These are phyloP conservation scores for Saturnispora diversa DNA, from an alignment of 805 yeast genomes.

Conservation along the genomic window DNA sequence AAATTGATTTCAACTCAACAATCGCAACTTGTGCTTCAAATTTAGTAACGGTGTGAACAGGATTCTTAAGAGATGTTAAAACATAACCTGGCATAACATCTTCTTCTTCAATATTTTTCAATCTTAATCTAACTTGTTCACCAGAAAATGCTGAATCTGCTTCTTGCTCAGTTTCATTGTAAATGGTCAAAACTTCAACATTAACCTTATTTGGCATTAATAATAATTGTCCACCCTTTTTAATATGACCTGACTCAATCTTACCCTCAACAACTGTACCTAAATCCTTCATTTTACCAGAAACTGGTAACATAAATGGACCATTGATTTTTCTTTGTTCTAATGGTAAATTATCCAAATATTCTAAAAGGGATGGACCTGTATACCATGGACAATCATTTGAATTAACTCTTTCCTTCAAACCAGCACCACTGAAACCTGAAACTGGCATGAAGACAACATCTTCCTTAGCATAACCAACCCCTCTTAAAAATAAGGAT, in stretches of 20 bases:
- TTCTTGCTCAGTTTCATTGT: conserved; percentile 93
- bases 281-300: conserved; percentile 91
- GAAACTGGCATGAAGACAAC: conserved; percentile 94
- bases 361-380: conserved; percentile 90
- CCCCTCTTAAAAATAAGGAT: conserved; percentile 68
- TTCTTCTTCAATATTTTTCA: conserved; percentile 96
- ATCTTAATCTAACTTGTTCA: conserved; percentile 90
- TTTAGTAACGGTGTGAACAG: conserved; percentile 82
- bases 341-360: conserved; percentile 72
- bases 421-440: conserved; percentile 95
- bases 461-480: conserved; percentile 86
- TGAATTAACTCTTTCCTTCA: conserved; percentile 73
- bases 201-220: conserved; percentile 87
- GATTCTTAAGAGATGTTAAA: conserved; percentile 74
- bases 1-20: conserved; percentile 89
- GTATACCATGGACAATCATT: conserved; percentile 84
- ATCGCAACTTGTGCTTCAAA: conserved; percentile 96
- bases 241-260: conserved; percentile 90
- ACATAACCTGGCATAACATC: conserved; percentile 90
- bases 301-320: conserved; percentile 95
- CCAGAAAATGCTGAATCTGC: conserved; percentile 87
- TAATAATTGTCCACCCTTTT: conserved; percentile 64
- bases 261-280: conserved; percentile 98
- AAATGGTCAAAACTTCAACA: conserved; percentile 82
- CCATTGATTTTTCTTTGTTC: conserved; percentile 83